These are phyloP conservation scores for Centrapalus pauciflorus DNA, from an alignment of 129 eudicot species.

Conservation along the genomic window DNA sequence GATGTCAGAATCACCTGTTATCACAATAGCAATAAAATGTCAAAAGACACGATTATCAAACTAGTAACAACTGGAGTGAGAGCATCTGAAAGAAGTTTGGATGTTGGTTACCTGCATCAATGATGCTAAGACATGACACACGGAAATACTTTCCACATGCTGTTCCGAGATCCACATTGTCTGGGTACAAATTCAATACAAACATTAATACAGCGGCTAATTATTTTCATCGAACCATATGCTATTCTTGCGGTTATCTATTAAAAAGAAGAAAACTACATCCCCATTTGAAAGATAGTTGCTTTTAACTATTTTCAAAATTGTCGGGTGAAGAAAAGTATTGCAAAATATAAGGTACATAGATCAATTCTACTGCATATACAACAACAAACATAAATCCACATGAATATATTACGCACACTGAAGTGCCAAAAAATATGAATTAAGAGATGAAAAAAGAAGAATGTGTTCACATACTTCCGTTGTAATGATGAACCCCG, in stretches of 20 bases:
- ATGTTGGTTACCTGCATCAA: slow-evolving; percentile 39
- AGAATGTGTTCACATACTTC: slow-evolving; percentile 39
- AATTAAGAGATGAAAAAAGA: neutral
- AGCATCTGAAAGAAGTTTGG: neutral
- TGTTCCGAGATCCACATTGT: slow-evolving; percentile 56
- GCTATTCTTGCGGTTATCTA: neutral
- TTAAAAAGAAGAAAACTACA: neutral
- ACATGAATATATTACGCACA: neutral
- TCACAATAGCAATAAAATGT: neutral
- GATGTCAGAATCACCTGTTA: slow-evolving; percentile 60
- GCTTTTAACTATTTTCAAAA: too few species aligned
- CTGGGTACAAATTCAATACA: slow-evolving; percentile 12
- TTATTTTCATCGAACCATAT: neutral
- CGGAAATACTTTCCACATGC: slow-evolving; percentile 60
- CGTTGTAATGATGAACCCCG: slow-evolving; percentile 67
- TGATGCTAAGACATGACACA: slow-evolving; percentile 53
- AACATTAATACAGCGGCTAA: neutral
- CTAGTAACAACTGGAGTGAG: neutral
- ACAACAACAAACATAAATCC: neutral
- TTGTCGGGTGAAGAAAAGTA: too few species aligned
- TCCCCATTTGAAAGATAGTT: neutral
- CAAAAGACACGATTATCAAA: neutral
- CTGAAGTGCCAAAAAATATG: neutral
- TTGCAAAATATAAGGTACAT: too few species aligned
- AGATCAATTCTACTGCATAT: neutral